Conservation (phyloP, 2,329 filamentous ascomycete species). For the Zalaria obscura region DNA sequence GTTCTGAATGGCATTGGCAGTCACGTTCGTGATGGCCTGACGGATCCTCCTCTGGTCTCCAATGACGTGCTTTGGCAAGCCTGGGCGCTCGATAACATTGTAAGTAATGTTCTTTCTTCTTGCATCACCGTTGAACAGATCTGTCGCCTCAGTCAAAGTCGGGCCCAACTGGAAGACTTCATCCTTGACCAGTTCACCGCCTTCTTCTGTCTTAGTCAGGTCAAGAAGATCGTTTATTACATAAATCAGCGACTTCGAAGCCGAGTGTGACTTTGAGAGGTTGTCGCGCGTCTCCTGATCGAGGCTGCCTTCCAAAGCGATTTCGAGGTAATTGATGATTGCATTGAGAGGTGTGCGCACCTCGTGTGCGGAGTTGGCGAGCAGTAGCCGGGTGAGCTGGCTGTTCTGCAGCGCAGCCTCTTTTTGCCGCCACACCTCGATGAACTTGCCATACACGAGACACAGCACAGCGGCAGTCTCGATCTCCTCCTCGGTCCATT, state of each 20-base stretch:
- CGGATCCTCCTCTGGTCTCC: conserved; percentile 71
- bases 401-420: conserved; percentile 72
- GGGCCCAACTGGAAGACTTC: conserved; percentile 60
- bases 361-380: conserved; percentile 84
- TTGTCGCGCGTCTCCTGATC: conserved; percentile 78
- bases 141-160: conserved; percentile 64
- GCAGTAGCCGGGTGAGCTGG: conserved; percentile 60
- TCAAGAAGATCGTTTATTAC: conserved; percentile 88
- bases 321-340: conserved; percentile 89
- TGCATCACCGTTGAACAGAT: conserved; percentile 60
- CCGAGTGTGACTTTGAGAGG: conserved; percentile 70
- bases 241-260: conserved; percentile 83
- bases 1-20: conserved; percentile 72
- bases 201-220: conserved; percentile 76
- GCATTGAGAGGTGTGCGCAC: conserved; percentile 83
- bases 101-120: conserved; percentile 62
- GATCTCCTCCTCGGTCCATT: conserved; percentile 80
- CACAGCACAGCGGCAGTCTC: conserved; percentile 82
- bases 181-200: conserved; percentile 62
- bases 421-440: conserved; percentile 86
- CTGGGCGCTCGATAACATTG: conserved; percentile 50
- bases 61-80: conserved; percentile 55
- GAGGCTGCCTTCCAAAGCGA: conserved; percentile 67
- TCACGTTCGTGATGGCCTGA: conserved; percentile 70
- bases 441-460: conserved; percentile 78